Conservation (phyloP, 805 yeast genomes). For the Wickerhamiella shivajii region DNA sequence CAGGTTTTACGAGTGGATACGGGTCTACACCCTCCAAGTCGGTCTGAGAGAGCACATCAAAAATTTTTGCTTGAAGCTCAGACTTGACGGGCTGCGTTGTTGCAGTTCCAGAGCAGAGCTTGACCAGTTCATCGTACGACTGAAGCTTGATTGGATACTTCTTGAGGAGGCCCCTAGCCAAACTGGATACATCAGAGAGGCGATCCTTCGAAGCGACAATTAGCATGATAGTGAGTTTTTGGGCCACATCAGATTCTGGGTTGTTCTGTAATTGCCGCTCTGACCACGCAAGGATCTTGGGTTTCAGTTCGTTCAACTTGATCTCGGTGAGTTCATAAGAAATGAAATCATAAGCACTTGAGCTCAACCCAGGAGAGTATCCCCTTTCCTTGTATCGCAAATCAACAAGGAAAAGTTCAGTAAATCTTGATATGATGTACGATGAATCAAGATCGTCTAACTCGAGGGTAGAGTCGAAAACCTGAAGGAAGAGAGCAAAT, state of each 20-base stretch:
- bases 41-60: no score
- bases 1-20: no score
- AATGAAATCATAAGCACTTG: slow-evolving; percentile 43
- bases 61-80: no score
- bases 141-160: no score
- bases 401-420: slow-evolving; percentile 42
- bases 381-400: slow-evolving; percentile 24
- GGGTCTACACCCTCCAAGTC: no score
- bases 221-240: slow-evolving; percentile 31
- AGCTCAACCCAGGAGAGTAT: slow-evolving; percentile 49
- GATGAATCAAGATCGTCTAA: background rate
- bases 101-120: no score
- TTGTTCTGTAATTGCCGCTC: no score
- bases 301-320: slow-evolving; percentile 31
- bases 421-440: slow-evolving; percentile 7
- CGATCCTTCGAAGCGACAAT: slow-evolving; percentile 52
- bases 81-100: no score
- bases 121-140: no score
- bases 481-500: slow-evolving; percentile 11
- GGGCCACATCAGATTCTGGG: slow-evolving; percentile 21
- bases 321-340: slow-evolving; percentile 41
- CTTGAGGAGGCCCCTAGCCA: slow-evolving; percentile 37
- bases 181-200: slow-evolving; percentile 38
- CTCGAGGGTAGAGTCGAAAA: background rate
- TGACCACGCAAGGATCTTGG: slow-evolving; percentile 29